phyloP scores from a whole-genome alignment of 2,329 filamentous ascomycete genomes.

The Pseudogymnoascus sp. region DNA sequence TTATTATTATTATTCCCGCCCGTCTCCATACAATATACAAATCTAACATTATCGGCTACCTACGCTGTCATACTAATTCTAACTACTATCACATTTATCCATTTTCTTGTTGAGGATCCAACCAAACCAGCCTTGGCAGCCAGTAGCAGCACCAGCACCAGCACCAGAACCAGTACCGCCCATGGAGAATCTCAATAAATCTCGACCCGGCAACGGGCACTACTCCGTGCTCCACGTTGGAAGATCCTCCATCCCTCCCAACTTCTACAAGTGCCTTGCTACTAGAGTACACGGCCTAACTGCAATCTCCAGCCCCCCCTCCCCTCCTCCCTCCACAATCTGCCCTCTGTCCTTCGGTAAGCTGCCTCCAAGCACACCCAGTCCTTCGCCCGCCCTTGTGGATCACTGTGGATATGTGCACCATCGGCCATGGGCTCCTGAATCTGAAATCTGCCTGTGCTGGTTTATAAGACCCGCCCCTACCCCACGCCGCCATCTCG shows the following conservation, averaged over 20 bases:
- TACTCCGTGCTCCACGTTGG: background rate
- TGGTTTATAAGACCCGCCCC: constrained; percentile 1
- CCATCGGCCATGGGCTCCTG: constrained; percentile 5
- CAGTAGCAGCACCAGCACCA: background rate
- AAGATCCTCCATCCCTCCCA: background rate
- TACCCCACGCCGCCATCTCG: background rate
- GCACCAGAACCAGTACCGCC: background rate
- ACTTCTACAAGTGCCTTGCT: background rate
- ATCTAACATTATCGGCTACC: background rate
- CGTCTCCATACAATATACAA: background rate
- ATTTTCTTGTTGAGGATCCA: constrained; percentile 9
- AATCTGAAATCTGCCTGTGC: constrained; percentile 4
- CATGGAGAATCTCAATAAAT: background rate
- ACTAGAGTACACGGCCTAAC: background rate
- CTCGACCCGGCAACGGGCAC: background rate
- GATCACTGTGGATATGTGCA: background rate
- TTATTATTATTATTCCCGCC: background rate
- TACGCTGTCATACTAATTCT: background rate
- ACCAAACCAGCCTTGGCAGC: constrained; percentile 1
- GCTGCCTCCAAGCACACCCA: background rate
- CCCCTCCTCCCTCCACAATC: background rate
- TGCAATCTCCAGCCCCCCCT: background rate
- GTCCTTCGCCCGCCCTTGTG: background rate
- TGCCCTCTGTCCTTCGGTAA: background rate
- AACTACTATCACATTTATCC: background rate